These are phyloP conservation scores for Anacardium occidentale DNA, from an alignment of 345 rosid genomes.

Conservation along the genomic window DNA sequence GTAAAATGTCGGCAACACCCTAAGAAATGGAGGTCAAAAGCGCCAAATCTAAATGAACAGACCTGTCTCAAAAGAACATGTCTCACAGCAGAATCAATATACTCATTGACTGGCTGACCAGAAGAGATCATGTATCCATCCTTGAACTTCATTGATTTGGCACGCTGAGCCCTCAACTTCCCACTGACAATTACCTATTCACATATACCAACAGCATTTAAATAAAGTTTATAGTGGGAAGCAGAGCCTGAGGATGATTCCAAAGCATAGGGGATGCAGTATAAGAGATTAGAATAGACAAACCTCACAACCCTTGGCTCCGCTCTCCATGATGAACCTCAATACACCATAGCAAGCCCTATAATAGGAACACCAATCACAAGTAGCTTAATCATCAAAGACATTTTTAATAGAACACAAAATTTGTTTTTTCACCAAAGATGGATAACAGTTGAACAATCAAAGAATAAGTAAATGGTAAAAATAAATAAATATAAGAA, in stretches of 20 bases:
- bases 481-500: not conserved
- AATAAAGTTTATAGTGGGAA: not conserved
- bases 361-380: not conserved
- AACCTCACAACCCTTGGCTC: slow-evolving; percentile 91
- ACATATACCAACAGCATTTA: not conserved
- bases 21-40: not conserved
- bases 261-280: not conserved
- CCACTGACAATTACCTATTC: slow-evolving; percentile 90
- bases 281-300: not conserved
- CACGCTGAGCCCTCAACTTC: slow-evolving; percentile 83
- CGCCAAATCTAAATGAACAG: not conserved
- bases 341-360: slow-evolving; percentile 94
- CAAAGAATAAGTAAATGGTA: too few species aligned
- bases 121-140: slow-evolving; percentile 96
- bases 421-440: too few species aligned
- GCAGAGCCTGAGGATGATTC: not conserved
- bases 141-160: slow-evolving; percentile 92
- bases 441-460: too few species aligned
- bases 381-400: too few species aligned
- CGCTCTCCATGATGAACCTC: slow-evolving; percentile 82
- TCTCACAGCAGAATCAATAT: slow-evolving; percentile 89
- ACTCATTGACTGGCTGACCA: slow-evolving; percentile 86
- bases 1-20: not conserved
- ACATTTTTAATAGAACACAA: too few species aligned
- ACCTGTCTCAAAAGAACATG: slow-evolving; percentile 94